Base-by-base conservation (phyloP, 1,284 basidiomycete genomes). In the Malassezia restricta region DNA sequence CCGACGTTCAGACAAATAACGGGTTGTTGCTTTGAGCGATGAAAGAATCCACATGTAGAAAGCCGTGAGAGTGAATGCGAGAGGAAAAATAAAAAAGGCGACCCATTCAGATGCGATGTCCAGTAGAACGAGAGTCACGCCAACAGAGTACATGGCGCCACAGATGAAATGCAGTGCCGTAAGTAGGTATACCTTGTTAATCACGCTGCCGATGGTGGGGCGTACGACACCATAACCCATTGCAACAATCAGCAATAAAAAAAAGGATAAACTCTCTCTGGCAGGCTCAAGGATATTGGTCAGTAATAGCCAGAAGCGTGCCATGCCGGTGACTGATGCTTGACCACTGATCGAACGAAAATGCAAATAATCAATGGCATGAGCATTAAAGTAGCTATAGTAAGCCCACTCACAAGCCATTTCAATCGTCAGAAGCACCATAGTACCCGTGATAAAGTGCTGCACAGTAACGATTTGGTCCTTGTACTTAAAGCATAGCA, bases 381-480 rank as follows among this genome's bases (percentile, higher is more conserved):
- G 63, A 1, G 42, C 37, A 59, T 73, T 70, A 45, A 62, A 62
- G 41, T 68, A 73, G 33, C 43, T 43, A 46, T 67, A 68, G 52
- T 62, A 71, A 9, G 43, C 35, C 64, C 61, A 68, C 44, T 68
- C 64, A 3, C 87, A 86, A 5, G 89, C 76, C 86, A 94, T 95
- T 74, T 98, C 92, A 56, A 96, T 81, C 50, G 94, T 79, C 48
- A 98, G 78, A 71, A 98, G 84, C 14, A 80, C 82, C 47, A 95
- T 82, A 32, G 91, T 82, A 53, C 84, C 84, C n/a, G 91, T 90
- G 47, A 98, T 80, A 76, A 98, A 96, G 74, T 90, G 84, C 83
- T 96, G 73, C 41, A 76, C 64, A 12, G 59, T 62, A 11, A 73
- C 59, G 31, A 72, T 56, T 61, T 96, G 88, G 43, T 84, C 79